Conservation (phyloP, 441 rosid genomes). For the Arabidopsis hybrid region DNA sequence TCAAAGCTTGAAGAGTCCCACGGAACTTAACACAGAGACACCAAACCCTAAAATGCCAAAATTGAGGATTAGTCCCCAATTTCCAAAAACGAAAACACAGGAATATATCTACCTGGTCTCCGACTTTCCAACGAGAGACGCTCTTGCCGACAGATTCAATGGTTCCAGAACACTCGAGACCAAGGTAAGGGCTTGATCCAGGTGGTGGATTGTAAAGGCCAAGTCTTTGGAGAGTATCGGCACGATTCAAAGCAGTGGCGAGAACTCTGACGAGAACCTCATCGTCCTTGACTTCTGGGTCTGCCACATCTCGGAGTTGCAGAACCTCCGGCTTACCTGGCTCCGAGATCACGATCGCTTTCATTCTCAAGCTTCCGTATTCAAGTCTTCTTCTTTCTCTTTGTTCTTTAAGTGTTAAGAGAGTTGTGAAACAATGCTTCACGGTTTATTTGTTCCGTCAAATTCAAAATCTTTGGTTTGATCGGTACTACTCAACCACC, state of each 20-base stretch:
- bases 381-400: slow-evolving; percentile 10
- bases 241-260: slow-evolving; percentile 83
- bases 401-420: no score
- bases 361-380: slow-evolving; percentile 60
- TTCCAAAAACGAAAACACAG: slow-evolving; percentile 15
- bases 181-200: slow-evolving; percentile 77
- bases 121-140: slow-evolving; percentile 84
- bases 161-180: slow-evolving; percentile 92
- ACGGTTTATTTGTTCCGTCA: background rate
- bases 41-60: background rate
- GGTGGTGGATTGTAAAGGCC: slow-evolving; percentile 82
- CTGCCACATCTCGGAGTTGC: slow-evolving; percentile 71
- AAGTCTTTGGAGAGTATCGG: slow-evolving; percentile 73
- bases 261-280: slow-evolving; percentile 78
- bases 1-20: background rate
- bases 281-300: slow-evolving; percentile 70
- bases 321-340: slow-evolving; percentile 88
- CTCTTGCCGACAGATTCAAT: slow-evolving; percentile 63
- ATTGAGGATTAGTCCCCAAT: background rate
- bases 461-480: no score
- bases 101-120: slow-evolving; percentile 64
- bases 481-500: no score
- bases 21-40: background rate
- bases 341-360: slow-evolving; percentile 74
- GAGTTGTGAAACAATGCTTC: no score